Base-by-base conservation (phyloP, 495 filamentous ascomycete species). In the Chlorociboria aeruginascens region DNA sequence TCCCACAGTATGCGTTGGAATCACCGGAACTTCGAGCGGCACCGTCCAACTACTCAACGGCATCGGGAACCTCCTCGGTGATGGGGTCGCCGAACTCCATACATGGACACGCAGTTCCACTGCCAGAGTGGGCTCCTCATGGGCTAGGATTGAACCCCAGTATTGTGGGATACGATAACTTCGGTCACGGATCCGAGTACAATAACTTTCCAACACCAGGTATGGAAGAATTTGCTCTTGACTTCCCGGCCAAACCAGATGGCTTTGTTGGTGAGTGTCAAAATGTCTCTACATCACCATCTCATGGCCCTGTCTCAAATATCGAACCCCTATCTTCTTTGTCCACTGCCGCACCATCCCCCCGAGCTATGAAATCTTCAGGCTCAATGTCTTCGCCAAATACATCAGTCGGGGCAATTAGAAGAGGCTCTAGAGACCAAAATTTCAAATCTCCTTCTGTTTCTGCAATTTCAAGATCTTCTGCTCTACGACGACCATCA, bases 11-110 rank as follows among this genome's bases (percentile, higher is more conserved):
- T 29, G 10, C 43, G 20, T 12, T 60, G 2, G 49, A 56, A 16
- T 57, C 56, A 13, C 53, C 61, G 14, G 71, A 76, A 30, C 47
- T 74, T 60, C 51, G 74, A 70, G 50, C 70, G 50, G 59, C 73
- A 56, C 55, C 67, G 65, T 71, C 73, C 55, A 67, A 73, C 71
- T 61, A 89, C 40, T 88, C 84, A 12, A 85, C 82, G 46, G 81
- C 83, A 25, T 92, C 86, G 3, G 82, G 74, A 10, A 73, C 85
- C 12, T 92, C 89, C 1, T 94, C 89, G 4, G 74, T 80, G 31
- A 82, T 86, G 55, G 85, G 82, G 31, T 95, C 89, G 8, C 89
- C 89, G 14, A 83, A 81, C 50, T 82, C 82, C 0, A 75, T 73
- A 44, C 72, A 74, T 48, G 69, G 72, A 43, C 66, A 75, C 34